Base-by-base conservation (phyloP, 2,329 filamentous ascomycete species). In the Fusarium tjaetaba region DNA sequence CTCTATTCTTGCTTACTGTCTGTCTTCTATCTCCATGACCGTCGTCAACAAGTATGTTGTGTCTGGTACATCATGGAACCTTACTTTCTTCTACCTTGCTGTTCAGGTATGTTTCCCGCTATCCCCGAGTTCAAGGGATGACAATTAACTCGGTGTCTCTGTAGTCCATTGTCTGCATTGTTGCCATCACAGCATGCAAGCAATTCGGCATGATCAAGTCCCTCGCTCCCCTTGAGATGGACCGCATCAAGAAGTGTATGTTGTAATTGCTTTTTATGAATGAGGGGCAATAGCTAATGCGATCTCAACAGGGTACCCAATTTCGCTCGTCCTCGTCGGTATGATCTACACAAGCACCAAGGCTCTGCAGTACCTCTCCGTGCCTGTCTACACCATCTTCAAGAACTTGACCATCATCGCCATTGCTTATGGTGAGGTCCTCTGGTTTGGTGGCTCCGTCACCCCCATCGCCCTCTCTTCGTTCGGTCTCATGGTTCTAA, bases 31-130 rank as follows among this genome's bases (percentile, higher is more conserved):
- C 80, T 89, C 96, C 83, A 99, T 99, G 96, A 99, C 96, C 11
- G 94, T 98, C n/a, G 96, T 97, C 83, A 99, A 99, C 87, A 99
- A 99, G 88, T 99, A 97, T 83, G 95, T 98, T 73, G 90, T 99
- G 46, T 98, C 94, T 20, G 96, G 96, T 68, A 88, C 89, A 58
- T 90, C 92, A 76, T 99, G 97, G 90, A 99, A 98, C 84, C 85
- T 99, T 78, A 97, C 97, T 85, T 97, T 98, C 84, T 94, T 99
- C 84, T 93, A 98, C 79, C 90, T 99, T 65, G 93, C 91, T 68
- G 88, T 98, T 67, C 96, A 98, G 91, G 96, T 98, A 89, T 78
- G 89, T 65, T 59, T 59, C 49, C 63, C 71, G 7, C 32, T 20
- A 8, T 63, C 53, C 55, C 34, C 39, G 26, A 61, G n/a, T 57